Evolutionary conservation across 2,329 filamentous ascomycete species (phyloP).

Genomic region (Stenocarpella maydis): DNA sequence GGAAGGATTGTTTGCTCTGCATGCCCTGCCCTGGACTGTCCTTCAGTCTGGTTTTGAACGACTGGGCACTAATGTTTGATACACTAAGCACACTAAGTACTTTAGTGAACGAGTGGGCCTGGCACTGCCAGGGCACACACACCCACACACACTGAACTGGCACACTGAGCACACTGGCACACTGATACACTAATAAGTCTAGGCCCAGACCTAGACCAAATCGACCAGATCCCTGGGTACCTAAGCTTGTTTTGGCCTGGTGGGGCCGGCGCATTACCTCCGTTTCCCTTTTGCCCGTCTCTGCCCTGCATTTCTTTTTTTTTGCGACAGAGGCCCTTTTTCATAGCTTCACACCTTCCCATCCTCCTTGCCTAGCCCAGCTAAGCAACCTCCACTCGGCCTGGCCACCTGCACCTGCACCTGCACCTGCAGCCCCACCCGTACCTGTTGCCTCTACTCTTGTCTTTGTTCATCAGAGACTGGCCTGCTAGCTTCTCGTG

Average conservation of each 20-base stretch:
- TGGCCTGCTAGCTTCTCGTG: neutral
- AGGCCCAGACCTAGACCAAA: conserved; percentile 5
- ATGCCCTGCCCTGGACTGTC: too few species aligned
- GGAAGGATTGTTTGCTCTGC: neutral
- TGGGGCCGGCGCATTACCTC: conserved; percentile 28
- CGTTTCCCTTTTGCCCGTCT: neutral
- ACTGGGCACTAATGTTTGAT: too few species aligned
- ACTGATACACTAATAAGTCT: conserved; percentile 3
- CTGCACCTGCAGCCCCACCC: conserved; percentile 8
- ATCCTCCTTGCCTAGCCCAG: conserved; percentile 4
- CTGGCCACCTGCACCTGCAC: conserved; percentile 10
- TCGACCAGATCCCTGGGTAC: neutral
- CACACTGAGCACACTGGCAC: neutral
- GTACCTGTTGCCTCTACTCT: neutral
- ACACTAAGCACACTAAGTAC: too few species aligned
- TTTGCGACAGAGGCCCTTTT: conserved; percentile 20
- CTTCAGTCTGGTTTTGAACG: neutral
- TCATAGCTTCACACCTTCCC: conserved; percentile 23
- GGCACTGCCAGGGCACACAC: conserved; percentile 5
- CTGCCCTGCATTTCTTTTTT: conserved; percentile 23
- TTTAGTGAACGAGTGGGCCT: neutral
- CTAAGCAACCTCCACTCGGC: neutral
- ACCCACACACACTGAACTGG: too few species aligned
- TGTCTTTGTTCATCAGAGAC: conserved; percentile 22
- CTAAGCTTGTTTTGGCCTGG: conserved; percentile 8